Evolutionary conservation across 1,284 basidiomycete species (phyloP), one percentile per base, ranked within the genome.

Genomic region (Grifola frondosa): DNA sequence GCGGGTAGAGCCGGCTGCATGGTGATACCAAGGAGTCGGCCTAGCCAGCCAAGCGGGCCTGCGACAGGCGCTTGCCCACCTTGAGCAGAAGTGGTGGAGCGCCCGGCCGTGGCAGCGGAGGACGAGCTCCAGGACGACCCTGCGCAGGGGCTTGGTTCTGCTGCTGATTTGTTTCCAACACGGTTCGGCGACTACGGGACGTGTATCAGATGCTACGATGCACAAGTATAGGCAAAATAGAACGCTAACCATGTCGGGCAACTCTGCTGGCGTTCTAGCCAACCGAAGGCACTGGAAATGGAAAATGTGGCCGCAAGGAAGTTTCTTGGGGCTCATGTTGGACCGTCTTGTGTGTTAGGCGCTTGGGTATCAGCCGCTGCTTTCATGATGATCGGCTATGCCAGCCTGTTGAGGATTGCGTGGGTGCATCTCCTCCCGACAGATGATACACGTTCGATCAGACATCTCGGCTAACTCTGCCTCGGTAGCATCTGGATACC

Each of bases 281-380:
- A 99, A 95, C 33, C 93, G 79, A 37, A 99, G 77, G 64, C 97
- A 99, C 60, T 97, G 86, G 66, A 98, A 97, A 67, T 99, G 97
- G 74, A 99, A 99, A 34, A 98, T 85, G 65, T 99, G 97, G 0
- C 94, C 94, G 68, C 97, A 99, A 5, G 85, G 88, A 11, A 99
- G 75, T 63, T 93, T 96, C 71, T 98, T 99, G 4, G 96, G 96
- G 6, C 93, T 96, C 45, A 90, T 90, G 59, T 98, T 98, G 16
- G 91, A 2, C 88, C 91, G 44, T 86, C 86, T 24, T 64, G 61
- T 24, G 61, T 60, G 1, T 44, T 57, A 40, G 65, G 57, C 44
- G 60, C 60, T 43, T 53, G 42, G 32, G 54, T 34, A 17, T 46
- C 48, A 37, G 54, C 46, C 20, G 42, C 26, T 22, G 46, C 46